phyloP scores from a whole-genome alignment of 2,329 filamentous ascomycete genomes.

The Chrysoporthe puriensis region DNA sequence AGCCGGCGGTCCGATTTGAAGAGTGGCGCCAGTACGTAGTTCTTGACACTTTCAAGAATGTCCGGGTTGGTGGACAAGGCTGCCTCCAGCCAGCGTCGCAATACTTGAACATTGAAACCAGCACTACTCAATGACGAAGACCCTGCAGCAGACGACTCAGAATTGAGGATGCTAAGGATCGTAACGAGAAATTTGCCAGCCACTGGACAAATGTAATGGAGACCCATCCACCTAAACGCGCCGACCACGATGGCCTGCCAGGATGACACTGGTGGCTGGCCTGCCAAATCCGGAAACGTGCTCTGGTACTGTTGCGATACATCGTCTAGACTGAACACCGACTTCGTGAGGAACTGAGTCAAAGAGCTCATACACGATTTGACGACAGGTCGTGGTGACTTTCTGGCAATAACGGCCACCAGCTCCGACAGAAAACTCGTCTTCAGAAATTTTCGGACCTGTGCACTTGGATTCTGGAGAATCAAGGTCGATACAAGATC shows the following conservation, averaged over 20 bases:
- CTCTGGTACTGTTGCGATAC: conserved; percentile 48
- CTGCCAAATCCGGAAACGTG: conserved; percentile 35
- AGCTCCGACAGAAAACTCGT: conserved; percentile 53
- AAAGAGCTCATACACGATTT: conserved; percentile 72
- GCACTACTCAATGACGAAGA: conserved; percentile 27
- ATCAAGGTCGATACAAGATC: conserved; percentile 60
- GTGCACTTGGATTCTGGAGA: conserved; percentile 50
- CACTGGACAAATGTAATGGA: conserved; percentile 61
- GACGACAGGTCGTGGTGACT: conserved; percentile 64
- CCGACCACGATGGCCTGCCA: conserved; percentile 40
- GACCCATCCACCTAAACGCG: conserved; percentile 53
- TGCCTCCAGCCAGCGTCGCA: conserved; percentile 61
- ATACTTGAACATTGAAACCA: conserved; percentile 46
- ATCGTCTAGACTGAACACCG: conserved; percentile 54
- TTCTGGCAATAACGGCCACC: conserved; percentile 62
- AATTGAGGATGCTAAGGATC: conserved; percentile 51
- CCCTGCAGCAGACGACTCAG: conserved; percentile 37
- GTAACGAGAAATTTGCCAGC: conserved; percentile 65
- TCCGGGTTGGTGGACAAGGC: conserved; percentile 52
- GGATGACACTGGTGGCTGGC: conserved; percentile 33
- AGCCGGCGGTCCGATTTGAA: conserved; percentile 61
- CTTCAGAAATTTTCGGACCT: conserved; percentile 46
- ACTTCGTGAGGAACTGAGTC: conserved; percentile 67
- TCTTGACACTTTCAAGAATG: conserved; percentile 65
- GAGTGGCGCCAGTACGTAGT: conserved; percentile 65